Evolutionary conservation across 1,284 basidiomycete species (phyloP).

Genomic region (Austropuccinia psidii): DNA sequence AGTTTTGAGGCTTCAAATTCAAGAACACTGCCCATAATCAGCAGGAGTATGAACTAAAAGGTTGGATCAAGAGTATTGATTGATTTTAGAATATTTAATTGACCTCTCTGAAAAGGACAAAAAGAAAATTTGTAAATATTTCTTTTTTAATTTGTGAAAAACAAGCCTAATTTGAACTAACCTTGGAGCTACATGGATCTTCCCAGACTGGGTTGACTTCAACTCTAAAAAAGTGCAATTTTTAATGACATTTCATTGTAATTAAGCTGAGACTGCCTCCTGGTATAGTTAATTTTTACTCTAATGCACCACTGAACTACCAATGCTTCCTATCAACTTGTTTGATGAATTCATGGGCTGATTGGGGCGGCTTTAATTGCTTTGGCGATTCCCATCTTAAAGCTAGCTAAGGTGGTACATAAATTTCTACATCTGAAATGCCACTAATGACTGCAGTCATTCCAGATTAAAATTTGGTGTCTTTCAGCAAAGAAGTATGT

Average conservation of each 20-base stretch:
- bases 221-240: constrained; percentile 30
- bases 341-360: not conserved
- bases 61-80: constrained; percentile 10
- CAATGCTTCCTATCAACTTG: not conserved
- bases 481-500: constrained; percentile 17
- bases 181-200: constrained; percentile 33
- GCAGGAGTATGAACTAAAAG: constrained; percentile 16
- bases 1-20: constrained; percentile 1
- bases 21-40: constrained; percentile 27
- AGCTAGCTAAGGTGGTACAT: constrained; percentile 11
- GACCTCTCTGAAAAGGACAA: constrained; percentile 10
- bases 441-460: constrained; percentile 22
- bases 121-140: no score
- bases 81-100: constrained; percentile 11
- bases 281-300: not conserved
- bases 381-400: constrained; percentile 10
- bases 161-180: no score
- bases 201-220: constrained; percentile 32
- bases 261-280: constrained; percentile 17
- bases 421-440: constrained; percentile 10
- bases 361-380: not conserved
- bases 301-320: not conserved
- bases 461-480: constrained; percentile 25
- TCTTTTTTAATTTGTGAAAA: no score
- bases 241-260: constrained; percentile 15